Percentiles rank a stretch among this genome's conserved stretches.
Conservation (phyloP, 768 basidiomycete species). For the Kwoniella bestiolae region DNA sequence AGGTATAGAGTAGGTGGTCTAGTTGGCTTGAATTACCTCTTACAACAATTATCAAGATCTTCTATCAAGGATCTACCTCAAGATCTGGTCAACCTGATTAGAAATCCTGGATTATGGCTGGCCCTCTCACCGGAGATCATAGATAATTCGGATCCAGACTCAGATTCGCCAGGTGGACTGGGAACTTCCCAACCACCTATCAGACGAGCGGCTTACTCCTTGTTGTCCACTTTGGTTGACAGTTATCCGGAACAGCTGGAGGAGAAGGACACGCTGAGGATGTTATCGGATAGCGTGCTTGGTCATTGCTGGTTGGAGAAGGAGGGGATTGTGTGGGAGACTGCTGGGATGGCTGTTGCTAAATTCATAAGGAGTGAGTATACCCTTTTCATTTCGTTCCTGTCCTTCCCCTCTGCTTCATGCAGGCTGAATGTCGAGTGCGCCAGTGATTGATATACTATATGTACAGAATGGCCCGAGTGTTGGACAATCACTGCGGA, state of each 20-base stretch:
- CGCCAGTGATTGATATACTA: too few relatives aligned
- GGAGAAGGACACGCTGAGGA: conserved; percentile 57
- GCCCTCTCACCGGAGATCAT: conserved; percentile 68
- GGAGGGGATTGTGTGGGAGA: conserved; percentile 69
- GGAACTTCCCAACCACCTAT: conserved; percentile 73
- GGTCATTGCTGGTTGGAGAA: conserved; percentile 65
- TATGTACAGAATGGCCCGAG: conserved; percentile 64
- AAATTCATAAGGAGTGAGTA: conserved; percentile 72
- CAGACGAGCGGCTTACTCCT: conserved; percentile 71
- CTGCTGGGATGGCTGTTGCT: conserved; percentile 73
- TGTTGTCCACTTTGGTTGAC: conserved; percentile 62
- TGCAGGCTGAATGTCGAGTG: too few relatives aligned
- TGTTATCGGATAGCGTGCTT: conserved; percentile 60
- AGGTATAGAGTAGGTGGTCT: conserved; percentile 49
- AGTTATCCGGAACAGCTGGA: conserved; percentile 61
- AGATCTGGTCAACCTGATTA: conserved; percentile 34
- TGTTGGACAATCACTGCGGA: conserved; percentile 64
- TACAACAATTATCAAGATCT: conserved; percentile 34
- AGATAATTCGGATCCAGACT: conserved; percentile 27
- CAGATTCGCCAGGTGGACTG: conserved; percentile 54
- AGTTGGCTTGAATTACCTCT: conserved; percentile 47
- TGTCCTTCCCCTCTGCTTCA: too few relatives aligned
- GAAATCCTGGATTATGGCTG: conserved; percentile 61
- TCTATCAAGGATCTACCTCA: conserved; percentile 10
- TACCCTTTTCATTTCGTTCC: too few relatives aligned